phyloP scores from a whole-genome alignment of 768 basidiomycete species.

The Tulasnella sp. region DNA sequence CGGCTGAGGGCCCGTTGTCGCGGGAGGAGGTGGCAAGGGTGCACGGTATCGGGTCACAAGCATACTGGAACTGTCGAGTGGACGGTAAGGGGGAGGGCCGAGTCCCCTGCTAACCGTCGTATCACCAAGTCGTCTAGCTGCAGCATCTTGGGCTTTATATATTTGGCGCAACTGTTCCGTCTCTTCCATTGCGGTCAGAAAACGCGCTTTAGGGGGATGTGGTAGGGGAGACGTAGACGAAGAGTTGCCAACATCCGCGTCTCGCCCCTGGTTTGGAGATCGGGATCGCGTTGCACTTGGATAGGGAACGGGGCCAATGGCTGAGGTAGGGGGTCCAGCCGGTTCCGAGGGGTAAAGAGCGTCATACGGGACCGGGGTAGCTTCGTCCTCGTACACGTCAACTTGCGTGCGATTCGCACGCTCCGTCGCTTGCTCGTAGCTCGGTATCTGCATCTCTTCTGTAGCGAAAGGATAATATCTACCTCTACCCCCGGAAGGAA shows the following conservation, averaged over 20 bases:
- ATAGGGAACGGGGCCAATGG: conserved; percentile 25
- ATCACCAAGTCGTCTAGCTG: conserved; percentile 42
- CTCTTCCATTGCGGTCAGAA: conserved; percentile 48
- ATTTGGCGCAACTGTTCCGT: conserved; percentile 68
- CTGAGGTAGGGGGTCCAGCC: conserved; percentile 37
- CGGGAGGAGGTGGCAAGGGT: conserved; percentile 40
- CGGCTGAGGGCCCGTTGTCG: conserved; percentile 41
- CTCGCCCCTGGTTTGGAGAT: neutral
- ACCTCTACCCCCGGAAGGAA: no score
- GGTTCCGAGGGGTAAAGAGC: conserved; percentile 53
- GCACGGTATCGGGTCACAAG: conserved; percentile 39
- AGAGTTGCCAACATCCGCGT: neutral
- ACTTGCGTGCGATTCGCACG: conserved; percentile 50
- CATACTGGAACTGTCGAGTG: conserved; percentile 36
- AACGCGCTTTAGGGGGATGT: conserved; percentile 44
- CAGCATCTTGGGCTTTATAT: conserved; percentile 70
- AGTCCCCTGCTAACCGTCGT: conserved; percentile 32
- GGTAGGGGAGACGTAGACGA: conserved; percentile 47
- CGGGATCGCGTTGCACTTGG: conserved; percentile 12
- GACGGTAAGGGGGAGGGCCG: neutral
- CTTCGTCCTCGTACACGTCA: conserved; percentile 29
- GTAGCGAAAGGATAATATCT: conserved; percentile 69
- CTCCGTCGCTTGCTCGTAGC: conserved; percentile 70
- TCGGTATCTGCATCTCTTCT: conserved; percentile 73
- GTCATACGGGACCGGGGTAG: conserved; percentile 64